Conservation (phyloP, 768 basidiomycete species). For the Baorangia bicolor region DNA sequence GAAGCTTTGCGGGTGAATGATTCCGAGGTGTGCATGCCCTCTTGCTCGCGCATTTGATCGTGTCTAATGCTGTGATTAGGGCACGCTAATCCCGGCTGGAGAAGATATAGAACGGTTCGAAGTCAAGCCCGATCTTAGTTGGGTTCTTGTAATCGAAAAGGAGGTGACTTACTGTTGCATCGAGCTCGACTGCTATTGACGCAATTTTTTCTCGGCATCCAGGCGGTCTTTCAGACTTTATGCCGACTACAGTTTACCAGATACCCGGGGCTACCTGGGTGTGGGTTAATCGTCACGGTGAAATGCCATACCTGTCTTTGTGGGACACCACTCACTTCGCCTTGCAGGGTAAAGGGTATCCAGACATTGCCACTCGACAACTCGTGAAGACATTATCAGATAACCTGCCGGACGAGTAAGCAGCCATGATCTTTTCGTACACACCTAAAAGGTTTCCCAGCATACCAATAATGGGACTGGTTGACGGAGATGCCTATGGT, state of each 20-base stretch:
- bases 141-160: slow-evolving; percentile 92
- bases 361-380: slow-evolving; percentile 88
- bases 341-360: slow-evolving; percentile 91
- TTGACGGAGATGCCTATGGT: slow-evolving; percentile 92
- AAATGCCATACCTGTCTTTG: not conserved
- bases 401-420: slow-evolving; percentile 59
- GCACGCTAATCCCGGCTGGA: slow-evolving; percentile 70
- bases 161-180: slow-evolving; percentile 52
- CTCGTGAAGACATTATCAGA: slow-evolving; percentile 72
- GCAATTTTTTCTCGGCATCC: not conserved
- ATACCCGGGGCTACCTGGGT: slow-evolving; percentile 50
- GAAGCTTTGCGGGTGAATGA: slow-evolving; percentile 51
- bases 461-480: slow-evolving; percentile 71
- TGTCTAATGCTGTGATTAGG: slow-evolving; percentile 41
- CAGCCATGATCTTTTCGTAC: not conserved
- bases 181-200: not conserved
- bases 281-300: slow-evolving; percentile 80
- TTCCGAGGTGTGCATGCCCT: slow-evolving; percentile 47
- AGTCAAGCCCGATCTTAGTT: slow-evolving; percentile 54
- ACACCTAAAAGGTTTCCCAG: slow-evolving; percentile 39
- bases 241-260: slow-evolving; percentile 55
- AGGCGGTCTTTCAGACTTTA: slow-evolving; percentile 96
- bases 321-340: slow-evolving; percentile 3
- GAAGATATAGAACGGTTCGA: slow-evolving; percentile 68
- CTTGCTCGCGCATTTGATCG: not conserved